These are phyloP conservation scores for Elsinoe ampelina DNA, from an alignment of 2,329 filamentous ascomycete genomes.

Conservation along the genomic window DNA sequence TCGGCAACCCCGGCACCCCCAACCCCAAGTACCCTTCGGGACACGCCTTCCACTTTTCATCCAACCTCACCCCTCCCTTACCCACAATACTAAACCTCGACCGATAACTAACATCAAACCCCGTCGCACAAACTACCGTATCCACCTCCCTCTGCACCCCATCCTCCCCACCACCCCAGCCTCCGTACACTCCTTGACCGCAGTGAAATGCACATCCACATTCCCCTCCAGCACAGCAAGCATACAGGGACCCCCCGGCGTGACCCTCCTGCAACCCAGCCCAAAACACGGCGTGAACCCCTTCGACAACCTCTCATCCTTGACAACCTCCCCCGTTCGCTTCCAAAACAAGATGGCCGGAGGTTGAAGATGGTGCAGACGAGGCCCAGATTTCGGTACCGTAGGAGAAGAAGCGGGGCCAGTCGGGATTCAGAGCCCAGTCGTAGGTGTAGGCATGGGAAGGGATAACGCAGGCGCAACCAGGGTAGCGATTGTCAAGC, in stretches of 20 bases:
- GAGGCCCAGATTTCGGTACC: conserved; percentile 39
- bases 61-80: conserved; percentile 31
- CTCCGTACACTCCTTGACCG: conserved; percentile 37
- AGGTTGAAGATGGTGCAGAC: conserved; percentile 42
- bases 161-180: conserved; percentile 36
- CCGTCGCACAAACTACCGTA: conserved; percentile 38
- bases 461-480: conserved; percentile 39
- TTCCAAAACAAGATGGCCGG: conserved; percentile 33
- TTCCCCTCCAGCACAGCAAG: conserved; percentile 41
- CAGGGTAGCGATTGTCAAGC: conserved; percentile 35
- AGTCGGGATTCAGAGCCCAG: conserved; percentile 38
- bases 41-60: conserved; percentile 32
- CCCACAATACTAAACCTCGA: conserved; percentile 38
- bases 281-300: conserved; percentile 40
- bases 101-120: conserved; percentile 36
- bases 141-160: conserved; percentile 34
- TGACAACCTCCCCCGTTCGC: conserved; percentile 43
- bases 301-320: conserved; percentile 40
- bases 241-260: conserved; percentile 44
- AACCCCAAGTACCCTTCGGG: conserved; percentile 36
- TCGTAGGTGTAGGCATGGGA: conserved; percentile 38
- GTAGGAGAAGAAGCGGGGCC: conserved; percentile 40
- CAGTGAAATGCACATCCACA: conserved; percentile 43
- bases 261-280: conserved; percentile 39
- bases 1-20: conserved; percentile 35